Base-by-base conservation (phyloP, 192 early-diverging fungal genomes). In the Phycomyces blakesleeanus region DNA sequence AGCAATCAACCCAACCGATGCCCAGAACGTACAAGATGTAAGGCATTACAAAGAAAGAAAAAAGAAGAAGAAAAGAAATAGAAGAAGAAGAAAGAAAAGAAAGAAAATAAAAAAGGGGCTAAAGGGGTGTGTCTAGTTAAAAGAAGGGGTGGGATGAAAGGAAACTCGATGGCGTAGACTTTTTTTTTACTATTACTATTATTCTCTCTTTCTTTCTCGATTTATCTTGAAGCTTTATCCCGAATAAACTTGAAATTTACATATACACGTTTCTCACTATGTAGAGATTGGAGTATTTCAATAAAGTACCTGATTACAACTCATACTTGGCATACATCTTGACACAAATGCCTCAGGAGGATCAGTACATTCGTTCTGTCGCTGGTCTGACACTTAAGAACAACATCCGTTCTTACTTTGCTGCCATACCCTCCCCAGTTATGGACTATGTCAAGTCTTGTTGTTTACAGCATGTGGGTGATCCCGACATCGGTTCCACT, bases 251-350 rank as follows among this genome's bases (percentile, higher is more conserved):
- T 58, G 29, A n/a, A 4, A 37, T 58, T 0, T 18, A 37, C 38
- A 34, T 58, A n/a, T n/a, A n/a, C n/a, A n/a, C n/a, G n/a, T n/a
- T n/a, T n/a, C n/a, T n/a, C n/a, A n/a, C n/a, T 22, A 22, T 70
- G 50, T 29, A 93, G 91, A 84, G 84, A 71, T 82, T 93, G 44
- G 88, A 91, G 60, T 86, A 87, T 58, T 88, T 92, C 71, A 89
- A 88, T 72, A 77, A 83, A 64, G 81, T 95, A 11, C 91, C 93
- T 11, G 93, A 97, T 70, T 98, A 91, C 85, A 88, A 91, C 76
- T 90, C 87, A 72, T 97, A 96, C 80, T 83, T 98, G 29, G 87
- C 89, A 52, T 93, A 90, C 69, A 89, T 98, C 63, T 81, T 98
- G 67, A 87, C 93, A 1, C 78, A 86, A 67, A 82, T 54, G 83